Conservation (phyloP, 176 grass and related monocot species). For the Tuctoria greenei region DNA sequence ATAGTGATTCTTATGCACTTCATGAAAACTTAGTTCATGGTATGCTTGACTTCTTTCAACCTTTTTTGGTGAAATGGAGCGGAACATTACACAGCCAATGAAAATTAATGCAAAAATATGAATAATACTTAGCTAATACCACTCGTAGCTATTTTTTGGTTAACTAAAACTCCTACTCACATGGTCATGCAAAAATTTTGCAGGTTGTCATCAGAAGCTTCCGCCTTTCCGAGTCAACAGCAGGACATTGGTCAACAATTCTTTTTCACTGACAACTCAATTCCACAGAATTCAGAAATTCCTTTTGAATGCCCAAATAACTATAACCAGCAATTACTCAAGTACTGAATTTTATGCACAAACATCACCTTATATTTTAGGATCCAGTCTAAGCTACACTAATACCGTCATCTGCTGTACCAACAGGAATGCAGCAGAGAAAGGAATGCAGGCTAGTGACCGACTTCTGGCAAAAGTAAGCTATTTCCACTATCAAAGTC, state of each 20-base stretch:
- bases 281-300: constrained; percentile 34
- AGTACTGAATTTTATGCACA: constrained; percentile 35
- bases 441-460: constrained; percentile 61
- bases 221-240: constrained; percentile 48
- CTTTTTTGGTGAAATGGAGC: not conserved
- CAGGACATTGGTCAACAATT: constrained; percentile 43
- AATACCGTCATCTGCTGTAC: constrained; percentile 15
- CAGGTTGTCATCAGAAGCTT: constrained; percentile 66
- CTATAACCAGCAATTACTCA: constrained; percentile 47
- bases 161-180: not conserved
- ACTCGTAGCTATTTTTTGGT: not conserved
- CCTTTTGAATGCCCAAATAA: constrained; percentile 42
- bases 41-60: not conserved
- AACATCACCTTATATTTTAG: constrained; percentile 5
- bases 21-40: not conserved
- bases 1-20: not conserved
- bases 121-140: not conserved
- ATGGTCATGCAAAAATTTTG: not conserved
- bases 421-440: constrained; percentile 69
- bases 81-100: not conserved
- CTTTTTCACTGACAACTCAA: constrained; percentile 41
- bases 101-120: not conserved
- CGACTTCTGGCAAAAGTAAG: constrained; percentile 64
- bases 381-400: constrained; percentile 24
- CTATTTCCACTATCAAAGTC: not conserved